A percentile compares a stretch with the other conserved stretches of the same genome.
Conservation (phyloP, 106 monocot genomes). For the Chionographis japonica region DNA sequence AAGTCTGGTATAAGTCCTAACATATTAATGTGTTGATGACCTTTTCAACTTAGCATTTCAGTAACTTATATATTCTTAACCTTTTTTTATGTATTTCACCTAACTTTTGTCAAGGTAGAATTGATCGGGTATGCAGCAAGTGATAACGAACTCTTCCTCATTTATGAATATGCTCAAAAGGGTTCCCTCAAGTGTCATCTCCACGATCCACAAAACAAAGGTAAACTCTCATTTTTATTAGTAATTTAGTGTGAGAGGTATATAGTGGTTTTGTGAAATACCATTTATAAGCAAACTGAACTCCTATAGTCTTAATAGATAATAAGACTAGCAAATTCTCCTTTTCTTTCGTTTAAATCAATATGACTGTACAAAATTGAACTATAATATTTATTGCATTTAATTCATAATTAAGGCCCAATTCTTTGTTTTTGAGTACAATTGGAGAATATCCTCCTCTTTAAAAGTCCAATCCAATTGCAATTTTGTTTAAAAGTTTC, state of each 20-base stretch:
- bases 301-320: too few relatives aligned
- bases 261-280: background rate
- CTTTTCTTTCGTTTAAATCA: too few relatives aligned
- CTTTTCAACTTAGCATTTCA: background rate
- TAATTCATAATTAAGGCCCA: too few relatives aligned
- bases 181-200: slow-evolving; percentile 90
- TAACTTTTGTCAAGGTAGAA: slow-evolving; percentile 96
- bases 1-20: slow-evolving; percentile 61
- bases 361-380: too few relatives aligned
- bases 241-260: too few relatives aligned
- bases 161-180: slow-evolving; percentile 98
- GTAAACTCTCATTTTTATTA: slow-evolving; percentile 22
- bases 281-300: too few relatives aligned
- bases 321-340: too few relatives aligned
- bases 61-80: slow-evolving; percentile 2
- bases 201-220: slow-evolving; percentile 92
- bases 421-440: too few relatives aligned
- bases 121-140: slow-evolving; percentile 98
- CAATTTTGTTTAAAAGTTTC: too few relatives aligned
- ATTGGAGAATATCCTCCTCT: too few relatives aligned
- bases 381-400: too few relatives aligned
- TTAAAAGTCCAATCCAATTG: too few relatives aligned
- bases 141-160: slow-evolving; percentile 72
- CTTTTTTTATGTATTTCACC: slow-evolving; percentile 8
- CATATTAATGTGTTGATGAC: background rate